Evolutionary conservation across 768 basidiomycete species (phyloP).

Genomic region (Trametes elegans): DNA sequence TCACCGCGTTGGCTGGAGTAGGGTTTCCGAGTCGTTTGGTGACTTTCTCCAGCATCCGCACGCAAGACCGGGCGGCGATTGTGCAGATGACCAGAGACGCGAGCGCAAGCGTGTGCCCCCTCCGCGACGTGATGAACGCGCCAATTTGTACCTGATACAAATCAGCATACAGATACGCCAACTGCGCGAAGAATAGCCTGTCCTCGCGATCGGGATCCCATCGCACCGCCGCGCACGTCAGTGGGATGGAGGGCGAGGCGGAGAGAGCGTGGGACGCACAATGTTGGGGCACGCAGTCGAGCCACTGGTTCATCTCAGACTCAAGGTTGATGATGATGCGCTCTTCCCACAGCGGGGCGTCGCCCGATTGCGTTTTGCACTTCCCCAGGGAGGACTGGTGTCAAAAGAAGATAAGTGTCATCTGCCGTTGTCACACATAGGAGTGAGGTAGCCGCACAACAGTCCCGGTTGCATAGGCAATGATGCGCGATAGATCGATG

Average conservation of each 20-base stretch:
- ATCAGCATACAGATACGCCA: constrained; percentile 36
- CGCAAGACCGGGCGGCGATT: constrained; percentile 75
- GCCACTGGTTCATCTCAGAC: constrained; percentile 60
- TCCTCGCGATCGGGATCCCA: constrained; percentile 28
- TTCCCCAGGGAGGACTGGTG: constrained; percentile 46
- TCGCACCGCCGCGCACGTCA: constrained; percentile 18
- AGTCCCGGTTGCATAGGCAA: constrained; percentile 56
- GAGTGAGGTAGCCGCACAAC: not conserved
- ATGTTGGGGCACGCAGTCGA: constrained; percentile 56
- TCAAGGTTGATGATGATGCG: constrained; percentile 60
- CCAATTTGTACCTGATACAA: constrained; percentile 58
- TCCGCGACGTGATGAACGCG: constrained; percentile 69
- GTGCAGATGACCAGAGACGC: constrained; percentile 79
- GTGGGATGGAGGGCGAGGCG: not conserved
- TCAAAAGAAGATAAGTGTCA: not conserved
- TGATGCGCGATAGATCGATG: constrained; percentile 57
- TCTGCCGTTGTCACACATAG: not conserved
- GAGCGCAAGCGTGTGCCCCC: constrained; percentile 48
- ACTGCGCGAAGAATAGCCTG: constrained; percentile 31
- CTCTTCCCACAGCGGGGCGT: constrained; percentile 42
- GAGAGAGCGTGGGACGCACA: constrained; percentile 31
- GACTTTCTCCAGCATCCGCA: too few species aligned
- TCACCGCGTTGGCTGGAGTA: too few species aligned
- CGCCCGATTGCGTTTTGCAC: constrained; percentile 34
- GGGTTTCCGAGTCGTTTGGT: too few species aligned